Base-by-base conservation (phyloP, 2,329 filamentous ascomycete species). In the Proliferodiscus dingleyae region DNA sequence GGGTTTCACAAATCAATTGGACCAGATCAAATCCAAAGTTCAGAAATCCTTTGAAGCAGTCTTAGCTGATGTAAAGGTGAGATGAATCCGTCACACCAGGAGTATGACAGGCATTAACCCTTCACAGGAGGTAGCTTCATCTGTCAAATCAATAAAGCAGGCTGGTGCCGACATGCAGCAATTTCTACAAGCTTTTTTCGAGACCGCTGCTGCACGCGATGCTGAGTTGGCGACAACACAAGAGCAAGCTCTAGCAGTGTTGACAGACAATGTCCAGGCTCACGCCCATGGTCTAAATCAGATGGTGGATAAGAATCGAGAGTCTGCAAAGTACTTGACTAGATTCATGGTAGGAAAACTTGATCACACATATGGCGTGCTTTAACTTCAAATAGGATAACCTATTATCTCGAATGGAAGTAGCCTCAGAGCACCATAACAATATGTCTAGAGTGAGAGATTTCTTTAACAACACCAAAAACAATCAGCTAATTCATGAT, bases 151-250 rank as follows among this genome's bases (percentile, higher is more conserved):
- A 37, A 37, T 50, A 4, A 46, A 45, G 21, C 24, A 37, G 4
- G 49, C 46, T 36, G 38, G 46, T 38, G 38, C 34, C 9, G 54
- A 57, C 21, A 41, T 57, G 11, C 41, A 55, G 16, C 48, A 46
- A 7, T 43, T 48, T 19, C 39, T 55, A n/a, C 47, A 52, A 22
- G 45, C 36, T 22, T 32, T 49, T 6, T 49, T 54, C 15, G 40
- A 52, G 15, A 49, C 47, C n/a, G 46, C 26, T n/a, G 33, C 54
- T 6, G 48, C 55, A 28, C 50, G 52, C 7, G 58, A 57, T 44
- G 55, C 57, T 11, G 54, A 62, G 40, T 58, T 64, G 46, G 58
- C 56, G 26, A 53, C 56, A 23, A 46, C 49, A 5, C 57, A 61
- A 42, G 56, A 58, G 34, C 46, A 57, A n/a, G 55, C 61, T 19